Evolutionary conservation across 768 basidiomycete species (phyloP).

Genomic region (Myochromella boudieri): DNA sequence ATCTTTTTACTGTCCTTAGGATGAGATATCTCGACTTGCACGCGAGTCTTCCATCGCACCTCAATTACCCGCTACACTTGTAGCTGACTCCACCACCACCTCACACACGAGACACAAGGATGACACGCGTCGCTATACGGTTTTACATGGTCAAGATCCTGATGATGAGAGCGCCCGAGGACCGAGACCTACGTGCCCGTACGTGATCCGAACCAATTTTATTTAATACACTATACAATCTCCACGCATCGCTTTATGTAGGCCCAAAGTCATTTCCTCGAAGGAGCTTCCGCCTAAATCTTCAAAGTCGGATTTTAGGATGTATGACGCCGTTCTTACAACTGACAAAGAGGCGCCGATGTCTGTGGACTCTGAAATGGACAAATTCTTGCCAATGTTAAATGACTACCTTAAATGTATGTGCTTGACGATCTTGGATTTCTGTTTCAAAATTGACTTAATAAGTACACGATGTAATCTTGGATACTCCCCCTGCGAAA

Average conservation of each 20-base stretch:
- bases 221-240: background rate
- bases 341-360: conserved; percentile 24
- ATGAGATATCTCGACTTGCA: conserved; percentile 55
- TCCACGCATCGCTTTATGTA: conserved; percentile 20
- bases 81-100: conserved; percentile 15
- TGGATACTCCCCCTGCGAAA: background rate
- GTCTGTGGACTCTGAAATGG: conserved; percentile 60
- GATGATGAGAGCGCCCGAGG: conserved; percentile 19
- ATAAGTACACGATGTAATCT: background rate
- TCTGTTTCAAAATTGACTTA: background rate
- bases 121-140: conserved; percentile 48
- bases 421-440: conserved; percentile 17
- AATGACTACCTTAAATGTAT: conserved; percentile 69
- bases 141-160: conserved; percentile 33
- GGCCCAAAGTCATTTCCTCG: conserved; percentile 55
- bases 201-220: conserved; percentile 1
- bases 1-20: conserved; percentile 32
- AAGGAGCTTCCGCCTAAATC: conserved; percentile 42
- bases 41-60: conserved; percentile 31
- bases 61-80: conserved; percentile 12
- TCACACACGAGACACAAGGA: conserved; percentile 37
- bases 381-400: conserved; percentile 76
- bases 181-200: conserved; percentile 41
- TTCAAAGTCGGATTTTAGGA: conserved; percentile 46
- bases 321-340: conserved; percentile 71